phyloP scores from a whole-genome alignment of 352 stramenopile genomes.

The Globisporangium solare region DNA sequence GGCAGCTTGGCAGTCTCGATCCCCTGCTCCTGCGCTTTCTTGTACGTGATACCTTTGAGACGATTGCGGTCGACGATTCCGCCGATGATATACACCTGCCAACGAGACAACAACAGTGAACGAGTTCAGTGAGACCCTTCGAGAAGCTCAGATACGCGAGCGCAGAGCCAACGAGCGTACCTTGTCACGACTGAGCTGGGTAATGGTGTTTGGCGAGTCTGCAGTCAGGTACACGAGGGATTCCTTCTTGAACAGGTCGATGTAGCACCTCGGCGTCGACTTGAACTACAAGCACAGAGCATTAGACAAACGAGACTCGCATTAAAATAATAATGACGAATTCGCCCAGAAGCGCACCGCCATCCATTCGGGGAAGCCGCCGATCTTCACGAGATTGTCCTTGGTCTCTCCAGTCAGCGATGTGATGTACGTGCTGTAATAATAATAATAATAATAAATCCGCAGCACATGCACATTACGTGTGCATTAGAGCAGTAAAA shows the following conservation, averaged over 20 bases:
- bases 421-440: slow-evolving; percentile 55
- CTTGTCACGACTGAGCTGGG: slow-evolving; percentile 82
- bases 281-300: slow-evolving; percentile 41
- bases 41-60: slow-evolving; percentile 91
- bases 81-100: slow-evolving; percentile 93
- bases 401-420: slow-evolving; percentile 69
- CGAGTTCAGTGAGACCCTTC: not conserved
- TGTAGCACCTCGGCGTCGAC: slow-evolving; percentile 50
- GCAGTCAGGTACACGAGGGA: slow-evolving; percentile 94
- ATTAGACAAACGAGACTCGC: too few species aligned
- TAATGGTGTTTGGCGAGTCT: slow-evolving; percentile 91
- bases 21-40: slow-evolving; percentile 87
- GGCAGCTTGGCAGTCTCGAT: slow-evolving; percentile 91
- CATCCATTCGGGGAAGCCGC: slow-evolving; percentile 85
- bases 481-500: not conserved
- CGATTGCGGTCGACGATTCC: slow-evolving; percentile 97
- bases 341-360: slow-evolving; percentile 24
- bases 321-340: not conserved
- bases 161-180: slow-evolving; percentile 13
- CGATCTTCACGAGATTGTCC: slow-evolving; percentile 87
- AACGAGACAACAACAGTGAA: not conserved
- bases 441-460: too few species aligned
- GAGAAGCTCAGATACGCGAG: not conserved
- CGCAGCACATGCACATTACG: too few species aligned
- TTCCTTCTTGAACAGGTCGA: slow-evolving; percentile 73